phyloP scores from a whole-genome alignment of 1,284 basidiomycete genomes.

The Mycosarcoma mackinlayi region DNA sequence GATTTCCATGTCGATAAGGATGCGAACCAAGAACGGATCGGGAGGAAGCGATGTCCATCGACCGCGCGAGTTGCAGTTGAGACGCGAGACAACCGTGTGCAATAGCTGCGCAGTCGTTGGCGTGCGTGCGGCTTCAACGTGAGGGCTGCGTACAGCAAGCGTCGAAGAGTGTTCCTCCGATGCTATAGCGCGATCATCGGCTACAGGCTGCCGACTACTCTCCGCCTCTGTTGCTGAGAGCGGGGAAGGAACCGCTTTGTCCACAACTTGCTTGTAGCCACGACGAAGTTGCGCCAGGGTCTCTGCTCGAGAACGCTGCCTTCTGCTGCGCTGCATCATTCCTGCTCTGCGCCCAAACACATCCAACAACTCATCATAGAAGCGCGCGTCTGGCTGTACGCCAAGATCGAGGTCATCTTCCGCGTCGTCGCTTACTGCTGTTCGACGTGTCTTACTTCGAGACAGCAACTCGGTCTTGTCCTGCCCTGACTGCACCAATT shows the following conservation, averaged over 20 bases:
- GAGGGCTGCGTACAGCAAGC: background rate
- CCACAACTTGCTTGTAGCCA: conserved; percentile 7
- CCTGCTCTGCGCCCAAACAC: conserved; percentile 38
- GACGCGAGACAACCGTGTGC: conserved; percentile 6
- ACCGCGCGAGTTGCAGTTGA: conserved; percentile 28
- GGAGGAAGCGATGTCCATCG: conserved; percentile 18
- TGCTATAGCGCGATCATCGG: background rate
- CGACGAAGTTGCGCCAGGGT: conserved; percentile 22
- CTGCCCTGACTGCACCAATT: conserved; percentile 6
- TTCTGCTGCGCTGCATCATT: conserved; percentile 27
- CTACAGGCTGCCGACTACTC: background rate
- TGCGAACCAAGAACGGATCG: conserved; percentile 29
- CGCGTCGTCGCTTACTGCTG: background rate
- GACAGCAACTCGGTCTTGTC: background rate
- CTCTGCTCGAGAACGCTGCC: conserved; percentile 19
- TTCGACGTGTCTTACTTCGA: background rate
- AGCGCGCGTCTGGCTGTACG: conserved; percentile 25
- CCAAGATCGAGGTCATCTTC: background rate
- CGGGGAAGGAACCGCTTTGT: conserved; percentile 3
- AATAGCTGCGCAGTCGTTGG: conserved; percentile 9
- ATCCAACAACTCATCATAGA: conserved; percentile 37
- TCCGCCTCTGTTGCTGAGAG: background rate
- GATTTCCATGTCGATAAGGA: conserved; percentile 38
- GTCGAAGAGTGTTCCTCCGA: background rate
- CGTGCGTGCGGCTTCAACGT: background rate